Evolutionary conservation across 352 stramenopile species (phyloP), one percentile per base, ranked within the genome.

Genomic region (Pythium aristosporum): DNA sequence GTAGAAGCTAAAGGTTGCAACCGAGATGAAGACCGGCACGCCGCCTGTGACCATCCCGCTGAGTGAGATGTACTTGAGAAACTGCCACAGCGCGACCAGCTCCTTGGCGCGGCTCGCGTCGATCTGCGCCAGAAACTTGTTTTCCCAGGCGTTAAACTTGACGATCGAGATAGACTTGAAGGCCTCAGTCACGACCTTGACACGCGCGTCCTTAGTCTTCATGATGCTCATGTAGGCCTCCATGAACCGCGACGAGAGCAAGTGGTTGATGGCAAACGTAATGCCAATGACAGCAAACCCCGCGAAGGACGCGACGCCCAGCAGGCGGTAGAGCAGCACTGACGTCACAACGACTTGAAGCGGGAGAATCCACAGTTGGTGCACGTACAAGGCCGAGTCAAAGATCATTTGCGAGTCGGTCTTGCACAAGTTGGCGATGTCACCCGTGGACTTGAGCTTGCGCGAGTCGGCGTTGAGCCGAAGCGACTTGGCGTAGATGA

Each of bases 111-210:
- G 69, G 5, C 62, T 52, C 30, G 53, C 52, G 3, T 66, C 66
- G 34, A 87, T 82, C 7, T 90, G 80, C 43, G 86, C 80, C n/a
- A 77, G 69, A 72, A 98, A 94, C 7, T 85, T 83, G 23, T 79
- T 57, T 59, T 67, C 94, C 89, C 88, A 98, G 1, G 88, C 87
- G 72, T 97, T 97, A 56, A 97, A 92, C 72, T 98, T 98, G 75
- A 98, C 86, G 62, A 97, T 92, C n/a, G 83, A 75, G 60, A 98
- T 96, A 2, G 75, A 73, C 56, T 76, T 87, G 57, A 90, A 80
- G 1, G 80, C 79, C 47, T 90, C 79, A 15, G 74, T 75, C 9
- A 90, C 66, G 16, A 69, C 57, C 51, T 85, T 82, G 69, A 67
- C 42, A 11, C 81, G 66, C 8, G 51, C 49, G 46, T 89, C 77